A percentile compares a stretch with the other conserved stretches of the same genome.
These are phyloP conservation scores for Diutina pseudorugosa DNA, from an alignment of 1,139 yeast species.

Conservation along the genomic window DNA sequence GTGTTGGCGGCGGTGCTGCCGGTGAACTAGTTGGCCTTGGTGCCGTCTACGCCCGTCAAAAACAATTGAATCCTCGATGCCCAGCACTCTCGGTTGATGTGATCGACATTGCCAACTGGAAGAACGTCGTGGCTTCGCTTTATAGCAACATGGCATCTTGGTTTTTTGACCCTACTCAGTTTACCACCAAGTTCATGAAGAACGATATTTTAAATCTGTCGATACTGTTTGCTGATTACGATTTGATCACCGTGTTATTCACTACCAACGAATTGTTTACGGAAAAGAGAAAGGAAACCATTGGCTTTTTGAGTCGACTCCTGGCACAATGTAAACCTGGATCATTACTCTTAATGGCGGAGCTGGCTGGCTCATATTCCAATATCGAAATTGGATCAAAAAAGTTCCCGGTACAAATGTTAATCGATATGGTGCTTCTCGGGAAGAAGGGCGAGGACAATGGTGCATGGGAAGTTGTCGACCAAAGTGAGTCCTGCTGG, in stretches of 20 bases:
- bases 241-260: constrained; percentile 59
- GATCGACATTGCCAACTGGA: constrained; percentile 77
- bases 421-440: constrained; percentile 58
- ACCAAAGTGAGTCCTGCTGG: constrained; percentile 71
- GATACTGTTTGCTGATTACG: constrained; percentile 11
- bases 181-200: constrained; percentile 34
- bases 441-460: constrained; percentile 37
- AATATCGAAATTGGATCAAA: constrained; percentile 66
- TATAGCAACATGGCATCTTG: constrained; percentile 35
- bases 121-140: constrained; percentile 33
- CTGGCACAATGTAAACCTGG: constrained; percentile 40
- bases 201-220: constrained; percentile 31
- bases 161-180: constrained; percentile 30
- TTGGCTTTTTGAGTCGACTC: constrained; percentile 42
- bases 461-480: constrained; percentile 58
- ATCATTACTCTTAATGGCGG: constrained; percentile 54
- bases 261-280: constrained; percentile 80
- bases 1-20: constrained; percentile 86
- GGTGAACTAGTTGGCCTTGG: constrained; percentile 68
- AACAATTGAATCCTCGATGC: constrained; percentile 23
- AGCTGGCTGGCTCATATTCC: constrained; percentile 85
- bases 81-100: constrained; percentile 35
- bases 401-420: constrained; percentile 70
- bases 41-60: constrained; percentile 41
- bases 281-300: constrained; percentile 50